phyloP scores from a whole-genome alignment of 768 basidiomycete genomes.

The Paxillus ammoniavirescens region DNA sequence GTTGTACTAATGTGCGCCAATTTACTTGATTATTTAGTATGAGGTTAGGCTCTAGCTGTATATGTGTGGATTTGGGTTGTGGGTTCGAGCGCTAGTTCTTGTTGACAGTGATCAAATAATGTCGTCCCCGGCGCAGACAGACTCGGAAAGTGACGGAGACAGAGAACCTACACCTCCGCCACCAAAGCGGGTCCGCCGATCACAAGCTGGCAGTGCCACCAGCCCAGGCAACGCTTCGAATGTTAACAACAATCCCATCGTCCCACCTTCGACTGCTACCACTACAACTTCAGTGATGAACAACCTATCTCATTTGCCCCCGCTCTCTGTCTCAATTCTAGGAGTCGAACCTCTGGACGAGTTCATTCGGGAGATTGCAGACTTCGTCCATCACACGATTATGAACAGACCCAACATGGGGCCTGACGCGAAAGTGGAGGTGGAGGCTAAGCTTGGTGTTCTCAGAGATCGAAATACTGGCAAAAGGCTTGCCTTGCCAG shows the following conservation, averaged over 20 bases:
- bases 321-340: conserved; percentile 77
- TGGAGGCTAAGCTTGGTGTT: conserved; percentile 88
- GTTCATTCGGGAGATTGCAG: conserved; percentile 88
- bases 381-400: conserved; percentile 80
- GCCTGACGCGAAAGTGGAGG: conserved; percentile 58
- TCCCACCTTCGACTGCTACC: conserved; percentile 8
- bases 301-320: conserved; percentile 43
- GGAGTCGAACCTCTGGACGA: conserved; percentile 91
- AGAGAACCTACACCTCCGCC: conserved; percentile 28
- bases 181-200: conserved; percentile 38
- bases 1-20: no score
- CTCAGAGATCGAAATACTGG: conserved; percentile 57
- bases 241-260: conserved; percentile 17
- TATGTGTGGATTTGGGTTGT: background rate
- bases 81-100: background rate
- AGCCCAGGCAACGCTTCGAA: conserved; percentile 20
- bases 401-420: conserved; percentile 53
- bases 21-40: no score
- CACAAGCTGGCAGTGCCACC: conserved; percentile 15
- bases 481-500: conserved; percentile 63
- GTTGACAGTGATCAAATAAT: conserved; percentile 10
- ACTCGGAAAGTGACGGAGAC: conserved; percentile 28
- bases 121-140: conserved; percentile 25
- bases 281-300: conserved; percentile 22
- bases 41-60: no score